Percentiles rank a stretch among this genome's conserved stretches.
These are phyloP conservation scores for Lactarius psammicola DNA, from an alignment of 768 basidiomycete genomes.

Conservation along the genomic window DNA sequence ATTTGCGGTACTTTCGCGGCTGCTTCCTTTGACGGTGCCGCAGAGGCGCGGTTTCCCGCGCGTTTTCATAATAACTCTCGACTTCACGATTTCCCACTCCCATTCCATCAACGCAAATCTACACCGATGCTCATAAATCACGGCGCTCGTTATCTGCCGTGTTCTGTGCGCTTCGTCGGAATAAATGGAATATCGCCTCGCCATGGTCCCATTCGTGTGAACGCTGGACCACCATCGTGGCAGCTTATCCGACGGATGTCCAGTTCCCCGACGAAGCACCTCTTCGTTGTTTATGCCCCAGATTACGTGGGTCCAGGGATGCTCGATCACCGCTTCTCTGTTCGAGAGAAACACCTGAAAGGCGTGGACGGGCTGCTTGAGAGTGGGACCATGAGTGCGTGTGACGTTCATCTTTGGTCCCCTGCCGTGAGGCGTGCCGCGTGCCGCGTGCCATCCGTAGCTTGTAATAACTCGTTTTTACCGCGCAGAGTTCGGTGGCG, in stretches of 20 bases:
- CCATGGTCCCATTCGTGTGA: background rate
- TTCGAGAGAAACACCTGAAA: constrained; percentile 33
- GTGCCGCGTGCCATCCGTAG: too few species aligned
- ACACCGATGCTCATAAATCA: background rate
- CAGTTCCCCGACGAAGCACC: constrained; percentile 15
- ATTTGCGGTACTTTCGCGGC: background rate
- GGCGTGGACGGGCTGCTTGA: constrained; percentile 16
- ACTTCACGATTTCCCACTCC: background rate
- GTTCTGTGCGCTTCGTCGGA: background rate
- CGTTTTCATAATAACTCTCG: background rate
- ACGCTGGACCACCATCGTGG: background rate
- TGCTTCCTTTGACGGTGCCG: background rate
- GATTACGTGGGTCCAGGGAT: constrained; percentile 34
- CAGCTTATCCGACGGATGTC: constrained; percentile 10
- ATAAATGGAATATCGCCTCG: background rate
- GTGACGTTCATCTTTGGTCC: background rate
- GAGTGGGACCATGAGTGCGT: constrained; percentile 28
- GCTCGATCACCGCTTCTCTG: constrained; percentile 31
- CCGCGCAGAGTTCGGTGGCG: constrained; percentile 19
- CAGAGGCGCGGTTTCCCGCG: background rate
- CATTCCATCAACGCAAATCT: background rate
- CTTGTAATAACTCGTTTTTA: background rate
- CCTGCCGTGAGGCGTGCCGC: background rate
- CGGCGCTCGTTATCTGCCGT: background rate
- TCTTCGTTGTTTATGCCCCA: constrained; percentile 36